These are phyloP conservation scores for Vitis hybrid DNA, from an alignment of 177 flowering plant genomes.

Conservation along the genomic window DNA sequence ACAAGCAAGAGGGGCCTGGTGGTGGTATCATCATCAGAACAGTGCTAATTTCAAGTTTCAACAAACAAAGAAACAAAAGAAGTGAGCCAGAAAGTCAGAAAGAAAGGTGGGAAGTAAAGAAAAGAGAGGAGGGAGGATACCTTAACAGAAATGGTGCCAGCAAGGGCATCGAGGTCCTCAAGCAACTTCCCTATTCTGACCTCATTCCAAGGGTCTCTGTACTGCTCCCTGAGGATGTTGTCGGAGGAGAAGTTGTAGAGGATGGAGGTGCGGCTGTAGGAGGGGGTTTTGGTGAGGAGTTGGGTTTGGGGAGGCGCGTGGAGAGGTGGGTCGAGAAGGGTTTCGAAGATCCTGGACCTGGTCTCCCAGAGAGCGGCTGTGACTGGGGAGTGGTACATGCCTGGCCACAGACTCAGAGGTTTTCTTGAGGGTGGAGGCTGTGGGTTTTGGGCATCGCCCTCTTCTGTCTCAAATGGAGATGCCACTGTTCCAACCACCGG, in stretches of 20 bases:
- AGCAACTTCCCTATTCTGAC: slow-evolving; percentile 49
- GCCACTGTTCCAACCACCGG: too few relatives aligned
- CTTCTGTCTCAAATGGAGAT: too few relatives aligned
- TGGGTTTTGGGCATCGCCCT: too few relatives aligned
- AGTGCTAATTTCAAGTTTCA: slow-evolving; percentile 25
- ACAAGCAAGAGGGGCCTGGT: slow-evolving; percentile 50
- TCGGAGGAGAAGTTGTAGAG: slow-evolving; percentile 35
- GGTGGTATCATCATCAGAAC: slow-evolving; percentile 44
- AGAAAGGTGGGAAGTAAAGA: not conserved
- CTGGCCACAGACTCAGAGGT: slow-evolving; percentile 47
- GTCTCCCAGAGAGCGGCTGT: slow-evolving; percentile 49
- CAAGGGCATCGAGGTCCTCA: slow-evolving; percentile 52
- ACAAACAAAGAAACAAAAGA: not conserved
- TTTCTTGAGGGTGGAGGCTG: slow-evolving; percentile 8
- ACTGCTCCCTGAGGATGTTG: slow-evolving; percentile 43
- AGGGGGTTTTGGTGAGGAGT: slow-evolving; percentile 36
- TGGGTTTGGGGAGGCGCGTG: slow-evolving; percentile 51
- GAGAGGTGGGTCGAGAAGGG: slow-evolving; percentile 39
- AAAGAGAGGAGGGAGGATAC: slow-evolving; percentile 12
- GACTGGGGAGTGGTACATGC: slow-evolving; percentile 51
- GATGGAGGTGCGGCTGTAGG: slow-evolving; percentile 37
- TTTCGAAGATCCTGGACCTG: slow-evolving; percentile 41
- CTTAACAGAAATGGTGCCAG: slow-evolving; percentile 51
- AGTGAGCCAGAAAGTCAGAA: not conserved
- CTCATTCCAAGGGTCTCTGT: slow-evolving; percentile 55